Conservation (phyloP, 257 asterid genomes). For the Ilex asprella region DNA sequence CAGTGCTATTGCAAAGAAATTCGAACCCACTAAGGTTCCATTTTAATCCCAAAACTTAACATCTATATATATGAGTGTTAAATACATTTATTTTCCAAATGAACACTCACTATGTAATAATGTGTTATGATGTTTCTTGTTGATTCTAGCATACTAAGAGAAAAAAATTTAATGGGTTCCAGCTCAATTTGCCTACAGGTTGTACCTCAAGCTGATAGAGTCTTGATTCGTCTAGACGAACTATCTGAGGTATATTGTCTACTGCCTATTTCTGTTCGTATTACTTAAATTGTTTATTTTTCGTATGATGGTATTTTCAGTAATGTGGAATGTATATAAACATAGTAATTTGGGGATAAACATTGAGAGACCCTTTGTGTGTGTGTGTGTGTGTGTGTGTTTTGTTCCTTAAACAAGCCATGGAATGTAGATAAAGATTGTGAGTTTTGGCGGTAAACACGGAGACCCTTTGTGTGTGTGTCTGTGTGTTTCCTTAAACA, state of each 20-base stretch:
- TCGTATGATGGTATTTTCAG: not conserved
- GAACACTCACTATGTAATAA: not conserved
- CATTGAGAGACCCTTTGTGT: not conserved
- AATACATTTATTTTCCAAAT: not conserved
- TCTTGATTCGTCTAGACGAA: conserved; percentile 68
- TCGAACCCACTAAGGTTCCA: conserved; percentile 72
- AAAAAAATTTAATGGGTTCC: conserved; percentile 10
- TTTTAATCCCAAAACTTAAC: not conserved
- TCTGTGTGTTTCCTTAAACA: no score
- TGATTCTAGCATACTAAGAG: no score
- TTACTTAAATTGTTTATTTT: no score
- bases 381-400: no score
- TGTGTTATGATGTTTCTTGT: no score
- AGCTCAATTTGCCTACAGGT: conserved; percentile 35
- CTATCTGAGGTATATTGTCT: conserved; percentile 50
- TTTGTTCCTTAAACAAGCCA: no score
- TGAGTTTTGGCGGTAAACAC: no score
- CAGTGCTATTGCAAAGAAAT: conserved; percentile 53
- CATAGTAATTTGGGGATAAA: not conserved
- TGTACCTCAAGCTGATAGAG: conserved; percentile 90
- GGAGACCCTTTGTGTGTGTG: no score
- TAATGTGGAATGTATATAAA: no score
- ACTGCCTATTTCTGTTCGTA: not conserved
- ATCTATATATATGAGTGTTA: not conserved
- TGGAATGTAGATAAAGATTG: no score